A percentile compares a stretch with the other conserved stretches of the same genome.
Conservation (phyloP, 345 rosid genomes). For the Toxicodendron radicans region DNA sequence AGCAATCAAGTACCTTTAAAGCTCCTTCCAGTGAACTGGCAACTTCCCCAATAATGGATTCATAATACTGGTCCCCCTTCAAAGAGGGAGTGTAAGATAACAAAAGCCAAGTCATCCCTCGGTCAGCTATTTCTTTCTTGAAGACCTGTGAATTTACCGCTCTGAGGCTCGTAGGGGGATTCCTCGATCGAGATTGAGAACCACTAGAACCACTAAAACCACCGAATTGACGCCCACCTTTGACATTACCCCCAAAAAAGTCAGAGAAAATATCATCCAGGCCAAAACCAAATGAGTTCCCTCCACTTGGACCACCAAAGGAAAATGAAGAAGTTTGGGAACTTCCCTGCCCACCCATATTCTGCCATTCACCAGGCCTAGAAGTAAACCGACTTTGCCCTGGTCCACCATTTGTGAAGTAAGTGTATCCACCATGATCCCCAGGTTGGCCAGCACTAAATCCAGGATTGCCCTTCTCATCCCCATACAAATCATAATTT, state of each 20-base stretch:
- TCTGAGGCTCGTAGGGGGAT: slow-evolving; percentile 43
- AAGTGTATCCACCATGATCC: slow-evolving; percentile 53
- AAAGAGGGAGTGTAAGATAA: slow-evolving; percentile 53
- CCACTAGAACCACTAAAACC: slow-evolving; percentile 60
- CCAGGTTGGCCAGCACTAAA: slow-evolving; percentile 72
- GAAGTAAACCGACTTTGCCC: slow-evolving; percentile 55
- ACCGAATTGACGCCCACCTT: slow-evolving; percentile 45
- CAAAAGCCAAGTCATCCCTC: slow-evolving; percentile 93
- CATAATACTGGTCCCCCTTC: slow-evolving; percentile 52
- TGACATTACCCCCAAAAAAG: slow-evolving; percentile 51
- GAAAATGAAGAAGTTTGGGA: slow-evolving; percentile 71
- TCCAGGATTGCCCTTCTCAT: slow-evolving; percentile 83
- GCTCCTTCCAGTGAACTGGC: slow-evolving; percentile 72
- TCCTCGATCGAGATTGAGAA: slow-evolving; percentile 46
- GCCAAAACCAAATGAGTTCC: slow-evolving; percentile 60
- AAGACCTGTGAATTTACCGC: slow-evolving; percentile 52
- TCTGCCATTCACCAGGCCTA: slow-evolving; percentile 71
- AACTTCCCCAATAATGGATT: slow-evolving; percentile 62
- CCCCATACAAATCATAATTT: slow-evolving; percentile 84
- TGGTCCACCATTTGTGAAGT: slow-evolving; percentile 61
- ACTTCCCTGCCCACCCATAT: slow-evolving; percentile 67
- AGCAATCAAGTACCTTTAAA: slow-evolving; percentile 51
- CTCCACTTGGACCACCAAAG: slow-evolving; percentile 60
- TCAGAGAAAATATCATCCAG: slow-evolving; percentile 62
- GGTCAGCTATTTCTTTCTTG: slow-evolving; percentile 61